Base-by-base conservation (phyloP, 2,329 filamentous ascomycete genomes). In the Chrysosporium queenslandicum region DNA sequence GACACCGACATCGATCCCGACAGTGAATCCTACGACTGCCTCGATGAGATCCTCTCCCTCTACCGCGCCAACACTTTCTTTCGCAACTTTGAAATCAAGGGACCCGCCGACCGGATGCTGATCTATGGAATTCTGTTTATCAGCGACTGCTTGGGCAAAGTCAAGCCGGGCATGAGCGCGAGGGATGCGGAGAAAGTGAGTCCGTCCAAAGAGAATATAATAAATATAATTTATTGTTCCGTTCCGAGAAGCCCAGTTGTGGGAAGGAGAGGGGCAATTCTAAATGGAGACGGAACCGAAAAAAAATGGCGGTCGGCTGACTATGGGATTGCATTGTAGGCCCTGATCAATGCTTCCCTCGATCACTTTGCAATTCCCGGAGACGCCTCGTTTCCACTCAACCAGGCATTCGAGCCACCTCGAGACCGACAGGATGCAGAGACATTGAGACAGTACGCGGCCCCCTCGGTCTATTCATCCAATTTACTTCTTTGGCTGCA, bases 61-160 rank as follows among this genome's bases (percentile, higher is more conserved):
- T 98, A 97, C 79, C 87, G 92, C 59, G 91, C 92, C 63, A 97
- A 98, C 76, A 96, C 91, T 55, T 91, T 98, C 72, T 98, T 97
- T 79, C 86, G 92, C 64, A 98, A 97, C 78, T 98, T 98, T 64
- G 92, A 97, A 77, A 94, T 97, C 75, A 91, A 95, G 73, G 92
- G 92, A 12, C 86, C 88, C 23, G 91, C 92, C 54, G 92, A 98
- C 72, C 81, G 92, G 37, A 82, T 97, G 64, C 78, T 98, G 60
- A 90, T 97, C 65, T 98, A 98, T 74, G 91, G 91, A 57, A 98
- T 96, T 68, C 79, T 94, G 66, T 97, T 91, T 71, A 79, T 97
- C 64, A 91, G 85, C 71, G 90, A 97, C 70, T 90, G 88, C 63
- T 74, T 98, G 66, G 76, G 78, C 63, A 94, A 92, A 78, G 89